Percentiles rank a stretch among this genome's conserved stretches.
phyloP scores from a whole-genome alignment of 2,329 filamentous ascomycete genomes.

The Claviceps pazoutovae region DNA sequence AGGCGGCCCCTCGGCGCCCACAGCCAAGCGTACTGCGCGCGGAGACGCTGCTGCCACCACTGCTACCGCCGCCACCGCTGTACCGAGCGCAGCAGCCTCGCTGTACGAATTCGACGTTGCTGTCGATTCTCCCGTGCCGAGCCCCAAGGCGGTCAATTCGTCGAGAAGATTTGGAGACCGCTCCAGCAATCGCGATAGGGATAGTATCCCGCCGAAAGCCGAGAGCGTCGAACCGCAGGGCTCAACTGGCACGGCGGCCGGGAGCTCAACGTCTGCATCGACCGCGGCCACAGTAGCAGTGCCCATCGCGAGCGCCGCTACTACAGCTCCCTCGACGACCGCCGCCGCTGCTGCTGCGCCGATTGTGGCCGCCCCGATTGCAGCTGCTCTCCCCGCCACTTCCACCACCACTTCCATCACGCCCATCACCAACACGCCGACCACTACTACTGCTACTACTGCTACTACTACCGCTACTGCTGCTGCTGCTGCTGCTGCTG shows the following conservation, averaged over 20 bases:
- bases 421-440: too few species aligned
- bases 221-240: slow-evolving; percentile 43
- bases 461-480: not conserved
- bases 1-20: slow-evolving; percentile 8
- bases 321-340: not conserved
- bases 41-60: slow-evolving; percentile 11
- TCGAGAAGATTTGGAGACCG: slow-evolving; percentile 23
- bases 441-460: too few species aligned
- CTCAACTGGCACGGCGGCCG: slow-evolving; percentile 9
- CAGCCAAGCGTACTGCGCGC: slow-evolving; percentile 10
- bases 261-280: slow-evolving; percentile 1
- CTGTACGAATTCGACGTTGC: slow-evolving; percentile 31
- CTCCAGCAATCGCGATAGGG: slow-evolving; percentile 28
- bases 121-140: slow-evolving; percentile 31
- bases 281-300: not conserved
- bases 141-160: slow-evolving; percentile 22
- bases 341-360: not conserved
- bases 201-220: slow-evolving; percentile 40
- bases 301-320: not conserved
- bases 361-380: not conserved
- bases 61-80: not conserved
- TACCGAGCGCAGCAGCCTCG: slow-evolving; percentile 13
- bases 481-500: not conserved
- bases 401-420: too few species aligned
- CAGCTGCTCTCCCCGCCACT: too few species aligned